Conservation (phyloP, 306 rosid genomes). For the Macrotyloma uniflorum region DNA sequence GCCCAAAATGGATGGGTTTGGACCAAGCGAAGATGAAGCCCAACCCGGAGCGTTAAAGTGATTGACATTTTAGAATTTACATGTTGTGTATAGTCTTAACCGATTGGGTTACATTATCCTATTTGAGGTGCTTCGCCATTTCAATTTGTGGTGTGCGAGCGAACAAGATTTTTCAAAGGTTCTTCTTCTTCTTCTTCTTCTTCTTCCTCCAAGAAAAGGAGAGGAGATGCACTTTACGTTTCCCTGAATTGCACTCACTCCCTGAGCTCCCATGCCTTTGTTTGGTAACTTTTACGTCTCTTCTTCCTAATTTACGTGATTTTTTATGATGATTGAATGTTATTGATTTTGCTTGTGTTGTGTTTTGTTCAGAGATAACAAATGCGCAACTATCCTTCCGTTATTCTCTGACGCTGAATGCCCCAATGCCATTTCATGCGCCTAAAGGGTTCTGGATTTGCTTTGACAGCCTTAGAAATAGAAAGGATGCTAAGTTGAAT, state of each 20-base stretch:
- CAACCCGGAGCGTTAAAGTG: not conserved
- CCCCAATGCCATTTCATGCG: slow-evolving; percentile 46
- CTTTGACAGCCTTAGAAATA: slow-evolving; percentile 33
- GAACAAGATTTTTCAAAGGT: not conserved
- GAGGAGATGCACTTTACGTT: slow-evolving; percentile 15
- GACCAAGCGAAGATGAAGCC: not conserved
- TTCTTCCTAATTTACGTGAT: not conserved
- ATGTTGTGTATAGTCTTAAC: not conserved
- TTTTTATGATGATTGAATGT: not conserved
- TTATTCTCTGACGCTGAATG: slow-evolving; percentile 39
- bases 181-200: not conserved
- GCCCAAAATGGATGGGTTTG: not conserved
- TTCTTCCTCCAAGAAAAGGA: not conserved
- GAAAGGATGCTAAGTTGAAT: slow-evolving; percentile 27
- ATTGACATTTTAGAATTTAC: not conserved
- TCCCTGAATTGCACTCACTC: not conserved
- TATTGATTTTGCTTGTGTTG: not conserved
- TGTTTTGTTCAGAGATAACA: slow-evolving; percentile 61
- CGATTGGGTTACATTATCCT: not conserved
- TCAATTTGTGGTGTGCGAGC: slow-evolving; percentile 18
- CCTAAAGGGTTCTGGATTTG: slow-evolving; percentile 50
- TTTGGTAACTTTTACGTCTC: slow-evolving; percentile 49
- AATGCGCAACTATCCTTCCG: slow-evolving; percentile 72
- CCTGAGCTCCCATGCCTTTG: slow-evolving; percentile 89
- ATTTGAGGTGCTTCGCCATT: not conserved